Evolutionary conservation across 108 stramenopile species (phyloP), one percentile per base, ranked within the genome.

Genomic region (Cylindrotheca closterium): DNA sequence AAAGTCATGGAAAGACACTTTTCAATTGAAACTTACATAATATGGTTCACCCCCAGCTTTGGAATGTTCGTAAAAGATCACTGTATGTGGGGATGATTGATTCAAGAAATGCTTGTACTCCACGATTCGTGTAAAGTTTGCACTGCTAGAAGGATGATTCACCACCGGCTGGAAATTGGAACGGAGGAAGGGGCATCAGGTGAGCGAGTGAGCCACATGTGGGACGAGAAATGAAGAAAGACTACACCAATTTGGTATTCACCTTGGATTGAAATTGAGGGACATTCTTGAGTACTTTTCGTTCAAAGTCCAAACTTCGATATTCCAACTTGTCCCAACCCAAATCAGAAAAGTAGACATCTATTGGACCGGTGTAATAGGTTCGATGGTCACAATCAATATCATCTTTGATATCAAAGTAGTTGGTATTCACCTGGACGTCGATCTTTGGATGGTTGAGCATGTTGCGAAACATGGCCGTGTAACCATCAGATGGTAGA

Each of bases 31-130:
- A 42, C 37, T 42, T 42, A 42, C 37, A 63, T 93, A 93, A 68
- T 91, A 93, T 18, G 87, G 85, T 30, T 89, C 88, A 19, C 88
- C 88, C 0, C 54, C 79, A 58, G 82, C 85, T 29, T 65, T 84
- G 30, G 76, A 78, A 24, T 73, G 70, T 54, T 86, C 84, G 58
- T 77, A 65, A 33, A 87, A 79, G 51, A 77, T 54, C 26, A 87
- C 68, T 12, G 81, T 85, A 55, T 87, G 71, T 42, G 71, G 50
- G 7, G 84, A 86, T 24, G 75, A 77, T 63, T 90, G 92, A 58
- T 88, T 75, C 42, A 81, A 61, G 18, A 86, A 72, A 63, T 93
- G 92, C 68, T 93, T 93, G 73, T 86, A 86, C 53, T 89, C 88
- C 25, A 86, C 84, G 37, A 42, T 42, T 42, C 37, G 37, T 10